These are phyloP conservation scores for Neophaeococcomyces mojaviensis DNA, from an alignment of 2,329 filamentous ascomycete genomes.

Conservation along the genomic window DNA sequence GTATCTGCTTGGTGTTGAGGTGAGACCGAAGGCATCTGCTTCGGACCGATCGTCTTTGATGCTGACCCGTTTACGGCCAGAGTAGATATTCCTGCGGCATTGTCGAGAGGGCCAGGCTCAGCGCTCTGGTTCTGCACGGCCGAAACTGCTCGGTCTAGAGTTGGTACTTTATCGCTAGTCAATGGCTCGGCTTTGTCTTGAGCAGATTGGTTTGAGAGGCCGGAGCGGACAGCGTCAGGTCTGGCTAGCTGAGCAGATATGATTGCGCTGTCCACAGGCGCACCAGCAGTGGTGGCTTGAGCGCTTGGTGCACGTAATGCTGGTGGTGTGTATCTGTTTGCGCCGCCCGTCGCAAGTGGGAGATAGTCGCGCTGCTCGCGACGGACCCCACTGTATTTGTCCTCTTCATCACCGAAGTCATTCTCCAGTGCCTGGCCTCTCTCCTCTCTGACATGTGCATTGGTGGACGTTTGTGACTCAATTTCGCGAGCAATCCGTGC, in stretches of 20 bases:
- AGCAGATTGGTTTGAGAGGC: constrained; percentile 19
- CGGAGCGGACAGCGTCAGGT: constrained; percentile 32
- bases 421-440: constrained; percentile 61
- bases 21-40: constrained; percentile 13
- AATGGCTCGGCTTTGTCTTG: constrained; percentile 26
- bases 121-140: constrained; percentile 48
- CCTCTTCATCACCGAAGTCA: constrained; percentile 75
- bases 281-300: constrained; percentile 65
- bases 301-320: constrained; percentile 72
- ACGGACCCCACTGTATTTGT: constrained; percentile 91
- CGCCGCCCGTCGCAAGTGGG: constrained; percentile 52
- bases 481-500: constrained; percentile 85
- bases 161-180: constrained; percentile 23
- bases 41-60: constrained; percentile 40
- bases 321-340: constrained; percentile 81
- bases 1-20: constrained; percentile 32
- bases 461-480: constrained; percentile 64
- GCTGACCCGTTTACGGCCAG: constrained; percentile 17
- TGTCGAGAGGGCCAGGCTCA: constrained; percentile 43
- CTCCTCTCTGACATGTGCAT: constrained; percentile 84
- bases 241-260: constrained; percentile 73
- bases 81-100: constrained; percentile 4
- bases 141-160: constrained; percentile 28
- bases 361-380: constrained; percentile 56
- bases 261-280: constrained; percentile 78